Evolutionary conservation across 371 early-diverging fungal species (phyloP), one percentile per base, ranked within the genome.

Genomic region (Syncephalastrum monosporum): DNA sequence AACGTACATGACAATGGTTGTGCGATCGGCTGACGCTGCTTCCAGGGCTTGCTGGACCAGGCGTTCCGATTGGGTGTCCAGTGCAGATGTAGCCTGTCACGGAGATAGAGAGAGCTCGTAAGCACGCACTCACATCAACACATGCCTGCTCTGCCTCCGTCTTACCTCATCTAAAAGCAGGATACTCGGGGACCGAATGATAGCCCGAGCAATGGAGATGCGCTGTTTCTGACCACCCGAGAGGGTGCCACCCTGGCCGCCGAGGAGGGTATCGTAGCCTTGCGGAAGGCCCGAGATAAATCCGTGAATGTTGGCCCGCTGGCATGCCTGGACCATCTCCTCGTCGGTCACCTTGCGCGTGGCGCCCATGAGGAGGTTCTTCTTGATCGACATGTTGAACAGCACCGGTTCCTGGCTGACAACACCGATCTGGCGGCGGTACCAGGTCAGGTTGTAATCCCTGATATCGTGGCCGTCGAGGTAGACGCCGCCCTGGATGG

Each of bases 161-260:
- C 38, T 55, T 43, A 77, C 95, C 64, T 99, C 99, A 65, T 99
- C 99, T 43, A 98, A 72, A 27, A 98, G 72, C 49, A 97, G 74
- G 10, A 97, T 82, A 52, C 74, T 80, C 23, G 95, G 95, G 57
- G 94, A 83, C 46, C 89, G 84, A 63, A 97, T 83, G 59, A 85
- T 23, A 3, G 85, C 85, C 50, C 91, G 76, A 8, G 89, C 65
- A 42, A 65, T 60, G 10, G 65, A 60, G 33, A 65, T 65, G 14
- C 65, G 56, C 42, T 65, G 65, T 33, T 65, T 65, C 19, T 65
- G 65, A 19, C 61, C 65, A 38, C 65, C 65, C 3, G 65, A 61
- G n/a, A 62, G 27, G 56, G 81, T 82, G 25, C 82, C 73, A 13
- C 88, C 91, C 56, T 79, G 81, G 50, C 87, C 90, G 47, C 91